Evolutionary conservation across 257 asterid species (phyloP).

Genomic region (Ligustrum vulgare): DNA sequence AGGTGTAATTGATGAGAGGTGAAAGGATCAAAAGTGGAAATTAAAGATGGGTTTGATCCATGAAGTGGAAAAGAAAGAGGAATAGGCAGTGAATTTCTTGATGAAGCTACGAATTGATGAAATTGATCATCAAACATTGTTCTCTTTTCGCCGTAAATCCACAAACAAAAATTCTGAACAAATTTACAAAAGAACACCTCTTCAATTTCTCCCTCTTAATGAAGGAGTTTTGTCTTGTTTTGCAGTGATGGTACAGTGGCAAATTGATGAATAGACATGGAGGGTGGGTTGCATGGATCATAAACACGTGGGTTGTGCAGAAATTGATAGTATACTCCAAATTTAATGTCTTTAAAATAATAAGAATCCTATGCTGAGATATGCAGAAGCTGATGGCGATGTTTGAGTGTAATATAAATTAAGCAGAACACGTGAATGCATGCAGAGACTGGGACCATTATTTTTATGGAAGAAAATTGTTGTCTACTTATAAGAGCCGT

Average conservation of each 20-base stretch:
- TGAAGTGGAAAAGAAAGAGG: conserved; percentile 46
- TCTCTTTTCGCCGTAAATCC: conserved; percentile 17
- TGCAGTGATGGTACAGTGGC: conserved; percentile 38
- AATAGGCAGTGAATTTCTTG: conserved; percentile 37
- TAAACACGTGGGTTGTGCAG: conserved; percentile 64
- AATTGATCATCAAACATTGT: conserved; percentile 64
- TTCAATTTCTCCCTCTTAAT: conserved; percentile 28
- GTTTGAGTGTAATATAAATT: conserved; percentile 41
- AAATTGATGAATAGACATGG: conserved; percentile 27
- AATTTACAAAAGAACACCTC: neutral
- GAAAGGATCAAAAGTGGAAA: conserved; percentile 43
- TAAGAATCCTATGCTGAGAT: conserved; percentile 60
- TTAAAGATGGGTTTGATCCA: conserved; percentile 28
- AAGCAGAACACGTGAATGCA: conserved; percentile 73
- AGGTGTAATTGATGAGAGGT: conserved; percentile 27
- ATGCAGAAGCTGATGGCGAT: conserved; percentile 33
- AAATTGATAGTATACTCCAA: neutral
- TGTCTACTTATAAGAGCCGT: neutral
- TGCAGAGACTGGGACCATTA: conserved; percentile 66
- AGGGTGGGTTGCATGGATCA: conserved; percentile 52
- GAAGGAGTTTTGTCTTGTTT: conserved; percentile 52
- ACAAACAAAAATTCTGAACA: neutral
- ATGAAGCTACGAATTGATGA: conserved; percentile 57
- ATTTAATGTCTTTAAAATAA: conserved; percentile 26
- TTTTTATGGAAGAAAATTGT: conserved; percentile 22